phyloP scores from a whole-genome alignment of 345 rosid genomes.

The Syzygium grande region DNA sequence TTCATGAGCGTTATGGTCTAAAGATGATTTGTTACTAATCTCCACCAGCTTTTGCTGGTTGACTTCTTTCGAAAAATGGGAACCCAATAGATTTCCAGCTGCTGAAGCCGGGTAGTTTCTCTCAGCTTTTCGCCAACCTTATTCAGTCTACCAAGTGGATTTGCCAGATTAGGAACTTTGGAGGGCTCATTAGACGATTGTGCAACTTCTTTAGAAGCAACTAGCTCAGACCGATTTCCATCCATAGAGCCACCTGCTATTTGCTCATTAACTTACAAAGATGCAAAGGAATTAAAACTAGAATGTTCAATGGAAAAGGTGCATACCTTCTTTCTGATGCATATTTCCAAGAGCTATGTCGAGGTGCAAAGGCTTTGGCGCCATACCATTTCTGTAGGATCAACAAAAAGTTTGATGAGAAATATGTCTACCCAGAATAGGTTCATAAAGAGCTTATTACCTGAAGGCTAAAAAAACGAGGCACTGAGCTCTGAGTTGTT shows the following conservation, averaged over 20 bases:
- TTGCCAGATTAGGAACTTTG: slow-evolving; percentile 31
- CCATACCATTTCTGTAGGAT: slow-evolving; percentile 52
- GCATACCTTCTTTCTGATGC: slow-evolving; percentile 63
- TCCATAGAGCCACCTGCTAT: not conserved
- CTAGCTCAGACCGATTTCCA: slow-evolving; percentile 1
- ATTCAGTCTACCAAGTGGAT: slow-evolving; percentile 38
- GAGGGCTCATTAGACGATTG: slow-evolving; percentile 27
- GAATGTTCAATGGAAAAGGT: not conserved
- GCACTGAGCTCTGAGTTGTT: slow-evolving; percentile 95
- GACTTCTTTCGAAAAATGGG: slow-evolving; percentile 29
- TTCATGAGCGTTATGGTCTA: slow-evolving; percentile 18
- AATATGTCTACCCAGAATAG: not conserved
- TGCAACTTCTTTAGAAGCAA: not conserved
- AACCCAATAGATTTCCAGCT: slow-evolving; percentile 42
- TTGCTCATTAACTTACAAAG: not conserved
- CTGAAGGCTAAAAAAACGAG: slow-evolving; percentile 87
- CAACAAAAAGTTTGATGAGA: not conserved
- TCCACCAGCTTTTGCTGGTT: slow-evolving; percentile 33
- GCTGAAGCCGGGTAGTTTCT: slow-evolving; percentile 23
- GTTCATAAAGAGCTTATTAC: slow-evolving; percentile 19
- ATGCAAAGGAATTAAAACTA: not conserved
- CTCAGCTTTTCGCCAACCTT: slow-evolving; percentile 31
- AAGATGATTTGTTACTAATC: slow-evolving; percentile 21
- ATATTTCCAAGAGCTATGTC: slow-evolving; percentile 80
- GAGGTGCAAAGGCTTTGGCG: slow-evolving; percentile 81